These are phyloP conservation scores for baker's yeast (Saccharomyces cerevisiae) DNA, from an alignment of 805 yeast species.

Conservation along the genomic window DNA sequence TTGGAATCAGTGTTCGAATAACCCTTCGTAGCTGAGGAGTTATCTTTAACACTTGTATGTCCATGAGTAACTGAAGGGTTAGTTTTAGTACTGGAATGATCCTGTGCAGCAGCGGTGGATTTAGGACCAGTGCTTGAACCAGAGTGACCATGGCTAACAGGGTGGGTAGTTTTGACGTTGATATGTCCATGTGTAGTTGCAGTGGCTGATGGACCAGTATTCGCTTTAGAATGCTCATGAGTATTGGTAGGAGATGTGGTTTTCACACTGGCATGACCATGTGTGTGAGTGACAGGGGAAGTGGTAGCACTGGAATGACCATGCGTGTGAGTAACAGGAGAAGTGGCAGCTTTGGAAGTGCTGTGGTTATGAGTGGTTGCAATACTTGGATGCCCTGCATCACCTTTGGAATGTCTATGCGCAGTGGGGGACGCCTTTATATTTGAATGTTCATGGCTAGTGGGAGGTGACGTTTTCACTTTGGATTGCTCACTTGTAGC, in stretches of 20 bases:
- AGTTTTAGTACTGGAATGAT: background rate
- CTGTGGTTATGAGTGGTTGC: background rate
- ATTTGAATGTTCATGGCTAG: background rate
- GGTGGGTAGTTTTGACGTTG: background rate
- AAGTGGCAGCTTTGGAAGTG: background rate
- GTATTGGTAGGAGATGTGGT: background rate
- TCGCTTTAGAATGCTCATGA: background rate
- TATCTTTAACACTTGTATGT: background rate
- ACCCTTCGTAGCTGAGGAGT: background rate
- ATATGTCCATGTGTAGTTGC: background rate
- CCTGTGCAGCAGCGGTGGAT: background rate
- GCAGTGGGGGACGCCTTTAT: background rate
- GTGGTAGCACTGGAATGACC: background rate
- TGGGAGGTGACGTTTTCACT: background rate
- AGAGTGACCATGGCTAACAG: background rate
- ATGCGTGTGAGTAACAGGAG: background rate
- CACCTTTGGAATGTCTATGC: background rate
- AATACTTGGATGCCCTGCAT: background rate
- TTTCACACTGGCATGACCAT: background rate
- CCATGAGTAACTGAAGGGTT: background rate
- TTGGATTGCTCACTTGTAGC: background rate
- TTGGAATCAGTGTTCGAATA: background rate
- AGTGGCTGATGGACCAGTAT: background rate
- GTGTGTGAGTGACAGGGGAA: background rate
- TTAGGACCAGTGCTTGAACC: background rate